These are phyloP conservation scores for Psidium guajava DNA, from an alignment of 345 rosid species.

Conservation along the genomic window DNA sequence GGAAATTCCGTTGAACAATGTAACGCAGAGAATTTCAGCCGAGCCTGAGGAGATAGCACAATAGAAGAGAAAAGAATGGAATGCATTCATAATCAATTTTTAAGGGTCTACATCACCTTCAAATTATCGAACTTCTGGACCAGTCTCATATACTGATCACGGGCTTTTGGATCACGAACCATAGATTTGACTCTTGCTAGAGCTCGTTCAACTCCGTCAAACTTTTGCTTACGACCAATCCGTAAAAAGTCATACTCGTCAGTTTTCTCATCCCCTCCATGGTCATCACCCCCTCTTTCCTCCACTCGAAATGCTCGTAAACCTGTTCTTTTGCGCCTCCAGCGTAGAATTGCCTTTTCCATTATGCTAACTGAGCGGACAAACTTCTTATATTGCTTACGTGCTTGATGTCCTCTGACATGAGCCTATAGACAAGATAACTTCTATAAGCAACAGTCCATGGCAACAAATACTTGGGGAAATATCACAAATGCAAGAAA, in stretches of 20 bases:
- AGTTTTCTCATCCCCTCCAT: slow-evolving; percentile 5
- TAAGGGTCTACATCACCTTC: slow-evolving; percentile 14
- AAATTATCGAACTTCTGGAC: slow-evolving; percentile 17
- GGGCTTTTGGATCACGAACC: slow-evolving; percentile 45
- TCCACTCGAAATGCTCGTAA: slow-evolving; percentile 42
- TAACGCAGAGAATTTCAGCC: not conserved
- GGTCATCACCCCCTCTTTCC: not conserved
- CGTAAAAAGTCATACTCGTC: slow-evolving; percentile 53
- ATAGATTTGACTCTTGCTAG: slow-evolving; percentile 51
- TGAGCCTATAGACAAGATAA: slow-evolving; percentile 29
- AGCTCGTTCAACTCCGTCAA: slow-evolving; percentile 45
- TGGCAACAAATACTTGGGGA: not conserved
- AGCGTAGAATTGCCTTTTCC: slow-evolving; percentile 52
- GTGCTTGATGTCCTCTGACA: slow-evolving; percentile 58
- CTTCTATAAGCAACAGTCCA: not conserved
- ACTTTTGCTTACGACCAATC: slow-evolving; percentile 41
- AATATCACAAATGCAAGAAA: not conserved
- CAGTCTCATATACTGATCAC: slow-evolving; percentile 59
- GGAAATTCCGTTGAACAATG: not conserved
- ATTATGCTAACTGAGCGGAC: slow-evolving; percentile 57
- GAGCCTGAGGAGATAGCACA: not conserved
- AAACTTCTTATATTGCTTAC: slow-evolving; percentile 47
- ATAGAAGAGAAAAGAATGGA: not conserved
- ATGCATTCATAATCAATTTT: not conserved
- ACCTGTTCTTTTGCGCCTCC: slow-evolving; percentile 59